phyloP scores from a whole-genome alignment of 75 land plant species.

The Gnetum montanum region DNA sequence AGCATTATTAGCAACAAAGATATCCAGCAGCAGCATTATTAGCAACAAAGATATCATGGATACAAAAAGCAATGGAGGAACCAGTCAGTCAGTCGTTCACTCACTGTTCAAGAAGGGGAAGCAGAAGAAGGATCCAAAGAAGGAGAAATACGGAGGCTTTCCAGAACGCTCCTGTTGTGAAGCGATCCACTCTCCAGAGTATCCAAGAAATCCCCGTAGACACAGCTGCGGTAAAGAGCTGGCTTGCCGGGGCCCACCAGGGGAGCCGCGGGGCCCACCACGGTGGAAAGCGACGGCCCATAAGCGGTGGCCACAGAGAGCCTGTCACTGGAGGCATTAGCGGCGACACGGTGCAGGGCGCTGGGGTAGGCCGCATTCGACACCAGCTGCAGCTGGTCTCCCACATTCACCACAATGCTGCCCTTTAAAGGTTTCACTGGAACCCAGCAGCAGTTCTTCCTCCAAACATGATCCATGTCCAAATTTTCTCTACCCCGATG shows the following conservation, averaged over 20 bases:
- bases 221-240: conserved; percentile 32
- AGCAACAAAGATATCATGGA: no score
- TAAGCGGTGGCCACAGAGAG: conserved; percentile 42
- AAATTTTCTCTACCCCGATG: conserved; percentile 13
- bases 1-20: no score
- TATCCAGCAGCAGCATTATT: no score
- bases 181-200: conserved; percentile 22
- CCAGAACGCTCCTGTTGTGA: not conserved
- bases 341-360: conserved; percentile 48
- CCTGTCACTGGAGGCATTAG: conserved; percentile 24
- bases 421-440: conserved; percentile 11
- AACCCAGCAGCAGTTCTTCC: conserved; percentile 16
- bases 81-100: no score
- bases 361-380: conserved; percentile 78
- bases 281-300: conserved; percentile 35
- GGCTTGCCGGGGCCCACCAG: conserved; percentile 13
- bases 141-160: not conserved
- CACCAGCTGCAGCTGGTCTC: conserved; percentile 36
- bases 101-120: no score
- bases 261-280: conserved; percentile 33
- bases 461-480: conserved; percentile 14
- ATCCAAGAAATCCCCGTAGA: conserved; percentile 36
- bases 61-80: no score
- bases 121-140: not conserved
- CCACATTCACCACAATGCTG: conserved; percentile 19